Evolutionary conservation across 495 filamentous ascomycete genomes (phyloP), one percentile per base, ranked within the genome.

Genomic region (Filosporella fistucella): DNA sequence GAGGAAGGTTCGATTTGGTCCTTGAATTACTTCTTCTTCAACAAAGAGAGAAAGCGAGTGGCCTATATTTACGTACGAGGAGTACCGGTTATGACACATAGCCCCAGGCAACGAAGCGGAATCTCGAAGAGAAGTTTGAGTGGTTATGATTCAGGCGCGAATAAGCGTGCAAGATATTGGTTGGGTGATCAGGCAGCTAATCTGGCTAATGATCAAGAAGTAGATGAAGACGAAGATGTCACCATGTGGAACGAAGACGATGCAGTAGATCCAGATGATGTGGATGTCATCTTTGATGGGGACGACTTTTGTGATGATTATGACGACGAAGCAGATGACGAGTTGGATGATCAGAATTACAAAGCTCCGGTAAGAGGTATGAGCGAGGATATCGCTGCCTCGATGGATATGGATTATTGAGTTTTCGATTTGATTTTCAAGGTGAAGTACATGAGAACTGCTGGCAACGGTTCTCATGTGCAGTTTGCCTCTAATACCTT

Each of bases 11-110:
- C 91, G 4, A 88, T 97, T 32, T 98, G 94, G 94, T 91, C 87
- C 52, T 70, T 89, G 47, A 88, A 96, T 63, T 95, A 94, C 64
- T 95, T 98, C 72, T 95, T 97, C 66, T 97, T 96, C 77, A 95
- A 93, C 71, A 95, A 91, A 54, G 69, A 78, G 17, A 76, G 80
- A 57, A 98, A 97, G 70, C 78, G 93, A n/a, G 91, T 98, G 17
- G 91, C 88, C 57, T 97, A 97, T 63, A 67, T 98, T 25, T 93
- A 96, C 59, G 72, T 96, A 25, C 80, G 89, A 41, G 90, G 88
- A 9, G 74, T 96, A 28, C 89, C 88, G 7, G 85, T 91, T 8
- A 75, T 95, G 47, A 85, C 81, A 49, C 85, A 89, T 54, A 75
- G 76, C 60, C 56, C 56, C 14, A 44, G 48, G n/a, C 70, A 82